phyloP scores from a whole-genome alignment of 2,329 filamentous ascomycete species.

The Colletotrichum spinosum region DNA sequence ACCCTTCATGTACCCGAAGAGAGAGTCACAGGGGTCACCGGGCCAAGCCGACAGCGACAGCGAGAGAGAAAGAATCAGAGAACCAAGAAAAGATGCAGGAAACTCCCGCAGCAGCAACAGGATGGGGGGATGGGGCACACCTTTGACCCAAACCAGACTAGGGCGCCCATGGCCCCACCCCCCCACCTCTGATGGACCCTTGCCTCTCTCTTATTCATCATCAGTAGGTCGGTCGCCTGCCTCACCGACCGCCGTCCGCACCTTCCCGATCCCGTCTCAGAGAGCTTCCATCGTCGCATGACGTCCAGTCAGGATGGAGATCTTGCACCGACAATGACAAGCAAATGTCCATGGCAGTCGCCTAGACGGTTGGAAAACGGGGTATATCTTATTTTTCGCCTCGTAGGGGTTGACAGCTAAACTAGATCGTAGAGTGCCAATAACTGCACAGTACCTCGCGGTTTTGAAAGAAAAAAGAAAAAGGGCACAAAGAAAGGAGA shows the following conservation, averaged over 20 bases:
- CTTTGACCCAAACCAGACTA: background rate
- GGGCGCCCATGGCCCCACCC: background rate
- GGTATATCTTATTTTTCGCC: background rate
- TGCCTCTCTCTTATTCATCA: no score
- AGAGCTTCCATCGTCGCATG: no score
- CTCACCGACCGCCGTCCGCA: no score
- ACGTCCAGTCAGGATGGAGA: no score
- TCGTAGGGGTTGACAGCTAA: no score
- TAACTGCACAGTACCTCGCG: background rate
- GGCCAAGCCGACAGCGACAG: conserved; percentile 17
- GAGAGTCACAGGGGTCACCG: background rate
- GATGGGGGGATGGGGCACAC: background rate
- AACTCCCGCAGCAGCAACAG: background rate
- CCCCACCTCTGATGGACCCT: background rate
- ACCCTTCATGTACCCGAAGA: conserved; percentile 19
- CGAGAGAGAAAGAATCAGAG: no score
- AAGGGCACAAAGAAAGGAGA: conserved; percentile 1
- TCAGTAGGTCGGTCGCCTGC: no score
- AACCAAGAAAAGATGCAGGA: conserved; percentile 5
- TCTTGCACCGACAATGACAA: no score
- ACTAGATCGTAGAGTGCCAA: no score
- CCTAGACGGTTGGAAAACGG: background rate
- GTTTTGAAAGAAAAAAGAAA: background rate
- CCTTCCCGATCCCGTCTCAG: no score
- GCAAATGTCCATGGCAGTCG: no score